Conservation (phyloP, 2,329 filamentous ascomycete species). For the Botrytis porri region DNA sequence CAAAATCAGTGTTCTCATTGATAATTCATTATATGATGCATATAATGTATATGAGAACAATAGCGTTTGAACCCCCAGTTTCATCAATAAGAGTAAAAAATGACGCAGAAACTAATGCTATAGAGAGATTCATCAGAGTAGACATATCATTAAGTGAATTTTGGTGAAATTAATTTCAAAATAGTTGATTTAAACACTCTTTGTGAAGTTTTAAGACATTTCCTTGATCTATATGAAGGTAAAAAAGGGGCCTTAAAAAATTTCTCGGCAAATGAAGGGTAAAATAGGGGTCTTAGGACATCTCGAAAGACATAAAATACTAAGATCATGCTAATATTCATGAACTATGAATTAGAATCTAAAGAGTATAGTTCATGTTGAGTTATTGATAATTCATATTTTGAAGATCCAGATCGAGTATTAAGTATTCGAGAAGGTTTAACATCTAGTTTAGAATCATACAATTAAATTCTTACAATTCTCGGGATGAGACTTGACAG, state of each 20-base stretch:
- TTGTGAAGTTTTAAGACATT: neutral
- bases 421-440: neutral
- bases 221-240: neutral
- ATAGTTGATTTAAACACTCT: neutral
- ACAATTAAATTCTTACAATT: too few species aligned
- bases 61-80: fast-evolving
- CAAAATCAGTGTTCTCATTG: neutral
- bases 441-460: neutral
- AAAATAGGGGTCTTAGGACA: neutral
- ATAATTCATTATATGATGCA: neutral
- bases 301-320: neutral
- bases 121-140: neutral
- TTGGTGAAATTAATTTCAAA: neutral
- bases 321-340: neutral
- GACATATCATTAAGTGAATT: neutral
- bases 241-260: neutral
- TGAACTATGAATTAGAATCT: neutral
- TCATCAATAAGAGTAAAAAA: neutral
- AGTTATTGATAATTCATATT: neutral
- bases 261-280: neutral
- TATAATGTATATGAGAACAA: neutral
- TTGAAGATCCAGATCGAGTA: neutral
- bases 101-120: neutral
- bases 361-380: neutral
- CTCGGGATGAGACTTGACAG: neutral